A percentile compares a stretch with the other conserved stretches of the same genome.
phyloP scores from a whole-genome alignment of 2,329 filamentous ascomycete species.

The Shiraia sp. region DNA sequence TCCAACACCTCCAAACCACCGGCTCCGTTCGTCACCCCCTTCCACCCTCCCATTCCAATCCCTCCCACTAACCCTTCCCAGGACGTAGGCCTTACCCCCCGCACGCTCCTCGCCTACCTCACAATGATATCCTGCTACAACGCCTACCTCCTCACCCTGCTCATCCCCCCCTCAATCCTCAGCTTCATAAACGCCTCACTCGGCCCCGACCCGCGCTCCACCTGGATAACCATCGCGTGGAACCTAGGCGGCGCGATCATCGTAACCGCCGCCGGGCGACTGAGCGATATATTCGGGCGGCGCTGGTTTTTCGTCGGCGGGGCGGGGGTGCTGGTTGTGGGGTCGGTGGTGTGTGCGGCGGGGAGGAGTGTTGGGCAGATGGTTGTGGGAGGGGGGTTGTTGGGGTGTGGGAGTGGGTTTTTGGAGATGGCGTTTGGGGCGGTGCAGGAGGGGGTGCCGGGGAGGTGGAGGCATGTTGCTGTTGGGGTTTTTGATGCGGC shows the following conservation, averaged over 20 bases:
- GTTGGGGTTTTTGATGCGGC: slow-evolving; percentile 43
- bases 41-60: too few relatives aligned
- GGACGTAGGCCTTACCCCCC: too few relatives aligned
- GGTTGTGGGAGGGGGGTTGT: slow-evolving; percentile 47
- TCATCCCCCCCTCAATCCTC: slow-evolving; percentile 38
- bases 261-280: slow-evolving; percentile 37
- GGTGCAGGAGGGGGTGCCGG: slow-evolving; percentile 47
- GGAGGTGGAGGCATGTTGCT: slow-evolving; percentile 43
- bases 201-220: slow-evolving; percentile 34
- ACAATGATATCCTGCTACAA: slow-evolving; percentile 39
- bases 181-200: slow-evolving; percentile 40
- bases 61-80: too few relatives aligned
- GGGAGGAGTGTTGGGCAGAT: slow-evolving; percentile 46
- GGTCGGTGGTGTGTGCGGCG: slow-evolving; percentile 47
- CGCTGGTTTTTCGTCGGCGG: slow-evolving; percentile 41
- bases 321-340: slow-evolving; percentile 38
- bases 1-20: slow-evolving; percentile 31
- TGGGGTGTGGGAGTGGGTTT: slow-evolving; percentile 48
- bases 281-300: slow-evolving; percentile 48
- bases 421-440: slow-evolving; percentile 47
- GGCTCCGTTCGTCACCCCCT: too few relatives aligned
- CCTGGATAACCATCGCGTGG: slow-evolving; percentile 42
- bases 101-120: slow-evolving; percentile 28
- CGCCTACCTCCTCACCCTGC: slow-evolving; percentile 38
- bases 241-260: slow-evolving; percentile 39